Evolutionary conservation across 228 moss, liverwort and hornwort species (phyloP), one percentile per base, ranked within the genome.

Genomic region (Sphagnum fallax): DNA sequence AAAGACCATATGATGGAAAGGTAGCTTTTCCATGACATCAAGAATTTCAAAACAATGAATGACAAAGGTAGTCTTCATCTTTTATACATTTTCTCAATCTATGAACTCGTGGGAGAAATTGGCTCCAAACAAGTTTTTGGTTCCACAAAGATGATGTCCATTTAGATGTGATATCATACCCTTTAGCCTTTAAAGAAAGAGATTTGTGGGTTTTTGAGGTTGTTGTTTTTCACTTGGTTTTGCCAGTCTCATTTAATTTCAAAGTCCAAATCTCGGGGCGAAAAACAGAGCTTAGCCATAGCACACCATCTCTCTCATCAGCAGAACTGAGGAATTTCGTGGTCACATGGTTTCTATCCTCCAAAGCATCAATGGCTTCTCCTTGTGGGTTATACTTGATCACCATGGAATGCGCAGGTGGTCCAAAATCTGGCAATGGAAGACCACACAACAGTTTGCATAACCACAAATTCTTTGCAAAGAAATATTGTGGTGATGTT

Each of bases 241-340:
- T 32, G 55, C 55, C 4, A 12, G 55, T 55, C 12, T 55, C 65
- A 67, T 79, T 77, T 0, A 82, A 72, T 11, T 52, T 60, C 75
- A 88, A 77, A 51, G 60, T 58, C 71, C 77, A 83, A 53, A 93
- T 74, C 50, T 50, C 65, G 4, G 89, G 84, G 55, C 76, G 65
- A 65, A 48, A 85, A 4, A 93, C 80, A 14, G 93, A 93, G 78
- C 87, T 87, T 66, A 93, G 75, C 93, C 93, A 91, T 5, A 93
- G 14, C 50, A 72, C 69, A 1, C 87, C 86, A 10, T 85, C 71
- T 14, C 89, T 66, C 60, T 93, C 91, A 50, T 87, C 81, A 1
- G 70, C 89, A 0, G 61, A 85, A 69, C 87, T 91, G 15, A 93
- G n/a, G 4, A 70, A 76, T 0, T 72, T 77, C 9, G 67, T 74